phyloP scores from a whole-genome alignment of 2,329 filamentous ascomycete genomes.

The Teratosphaeria destructans region DNA sequence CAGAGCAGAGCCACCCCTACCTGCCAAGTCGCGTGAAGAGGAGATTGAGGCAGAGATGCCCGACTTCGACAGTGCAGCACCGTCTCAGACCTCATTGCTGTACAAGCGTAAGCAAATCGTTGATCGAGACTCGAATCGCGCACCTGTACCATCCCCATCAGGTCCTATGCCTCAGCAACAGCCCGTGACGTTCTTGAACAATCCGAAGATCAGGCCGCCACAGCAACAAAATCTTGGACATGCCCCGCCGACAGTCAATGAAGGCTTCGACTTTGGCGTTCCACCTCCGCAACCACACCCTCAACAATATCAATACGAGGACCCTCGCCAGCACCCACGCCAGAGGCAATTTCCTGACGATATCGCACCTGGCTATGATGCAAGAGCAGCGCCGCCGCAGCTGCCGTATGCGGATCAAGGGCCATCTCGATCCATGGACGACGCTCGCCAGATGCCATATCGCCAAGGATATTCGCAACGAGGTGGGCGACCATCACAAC shows the following conservation, averaged over 20 bases:
- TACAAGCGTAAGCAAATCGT: slow-evolving; percentile 22
- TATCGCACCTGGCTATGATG: not conserved
- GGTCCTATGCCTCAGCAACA: slow-evolving; percentile 1
- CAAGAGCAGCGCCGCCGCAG: slow-evolving; percentile 15
- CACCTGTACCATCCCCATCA: slow-evolving; percentile 1
- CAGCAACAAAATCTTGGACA: not conserved
- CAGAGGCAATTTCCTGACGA: not conserved
- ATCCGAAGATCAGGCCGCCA: slow-evolving; percentile 1
- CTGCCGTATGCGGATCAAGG: slow-evolving; percentile 13
- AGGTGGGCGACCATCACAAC: slow-evolving; percentile 11
- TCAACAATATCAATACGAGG: slow-evolving; percentile 2
- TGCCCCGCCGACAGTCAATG: not conserved
- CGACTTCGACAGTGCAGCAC: slow-evolving; percentile 45
- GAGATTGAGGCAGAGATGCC: slow-evolving; percentile 50
- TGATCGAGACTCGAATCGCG: slow-evolving; percentile 1
- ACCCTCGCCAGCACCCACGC: not conserved
- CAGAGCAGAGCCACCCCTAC: not conserved
- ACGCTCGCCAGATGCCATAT: slow-evolving; percentile 16
- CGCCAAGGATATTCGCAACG: slow-evolving; percentile 15
- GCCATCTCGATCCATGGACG: slow-evolving; percentile 18
- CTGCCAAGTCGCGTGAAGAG: slow-evolving; percentile 21
- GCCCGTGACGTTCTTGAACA: not conserved
- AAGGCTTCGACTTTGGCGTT: slow-evolving; percentile 11
- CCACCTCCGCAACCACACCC: slow-evolving; percentile 1
- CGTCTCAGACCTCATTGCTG: slow-evolving; percentile 16